Evolutionary conservation across 2,329 filamentous ascomycete genomes (phyloP).

Genomic region (Pseudogymnoascus sp.): DNA sequence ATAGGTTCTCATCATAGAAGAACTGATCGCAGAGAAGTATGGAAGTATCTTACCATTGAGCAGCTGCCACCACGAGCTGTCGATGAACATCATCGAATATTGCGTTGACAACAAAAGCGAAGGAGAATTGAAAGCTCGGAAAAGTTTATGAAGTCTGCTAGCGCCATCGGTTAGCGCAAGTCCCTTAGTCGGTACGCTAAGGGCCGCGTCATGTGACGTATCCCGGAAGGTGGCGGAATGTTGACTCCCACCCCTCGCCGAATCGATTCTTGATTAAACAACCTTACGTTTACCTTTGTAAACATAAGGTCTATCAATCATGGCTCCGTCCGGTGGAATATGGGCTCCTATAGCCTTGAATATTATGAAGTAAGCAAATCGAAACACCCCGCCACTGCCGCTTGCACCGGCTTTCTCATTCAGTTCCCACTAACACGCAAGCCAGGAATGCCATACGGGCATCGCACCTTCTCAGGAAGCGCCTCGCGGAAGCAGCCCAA

Average conservation of each 20-base stretch:
- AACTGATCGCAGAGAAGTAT: conserved; percentile 12
- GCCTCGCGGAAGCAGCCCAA: conserved; percentile 31
- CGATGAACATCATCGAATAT: conserved; percentile 4
- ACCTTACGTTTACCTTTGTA: background rate
- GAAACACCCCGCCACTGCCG: conserved; percentile 13
- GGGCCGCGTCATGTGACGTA: conserved; percentile 2
- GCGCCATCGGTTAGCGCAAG: background rate
- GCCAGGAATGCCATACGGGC: conserved; percentile 38
- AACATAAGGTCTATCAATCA: conserved; percentile 13
- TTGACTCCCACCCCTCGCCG: background rate
- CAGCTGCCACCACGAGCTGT: conserved; percentile 7
- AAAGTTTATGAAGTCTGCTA: conserved; percentile 9
- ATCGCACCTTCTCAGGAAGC: conserved; percentile 36
- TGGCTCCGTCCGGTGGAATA: conserved; percentile 25
- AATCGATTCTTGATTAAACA: background rate
- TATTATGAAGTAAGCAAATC: conserved; percentile 23
- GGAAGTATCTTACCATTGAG: conserved; percentile 9
- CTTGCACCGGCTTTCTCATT: background rate
- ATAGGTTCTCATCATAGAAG: conserved; percentile 32
- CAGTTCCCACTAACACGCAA: conserved; percentile 12
- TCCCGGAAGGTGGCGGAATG: conserved; percentile 3
- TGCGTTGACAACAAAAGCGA: conserved; percentile 5
- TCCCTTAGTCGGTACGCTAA: conserved; percentile 6
- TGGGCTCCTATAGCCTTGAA: conserved; percentile 27
- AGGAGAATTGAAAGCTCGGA: conserved; percentile 3